Evolutionary conservation across 768 basidiomycete genomes (phyloP).

Genomic region (Hericium coralloides): DNA sequence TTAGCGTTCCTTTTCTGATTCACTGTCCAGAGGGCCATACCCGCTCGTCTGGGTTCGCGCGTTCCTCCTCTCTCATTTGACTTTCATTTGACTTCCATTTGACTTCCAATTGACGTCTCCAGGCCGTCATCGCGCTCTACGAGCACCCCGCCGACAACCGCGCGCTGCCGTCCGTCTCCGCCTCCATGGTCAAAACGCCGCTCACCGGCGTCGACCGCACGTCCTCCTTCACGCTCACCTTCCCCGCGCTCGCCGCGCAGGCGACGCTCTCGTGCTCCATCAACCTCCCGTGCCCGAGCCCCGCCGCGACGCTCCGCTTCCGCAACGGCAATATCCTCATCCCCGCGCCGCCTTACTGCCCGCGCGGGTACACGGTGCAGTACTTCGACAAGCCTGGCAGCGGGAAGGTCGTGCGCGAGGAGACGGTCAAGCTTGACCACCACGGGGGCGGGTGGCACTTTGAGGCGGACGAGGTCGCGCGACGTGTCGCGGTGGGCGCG

Average conservation of each 20-base stretch:
- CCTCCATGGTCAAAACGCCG: constrained; percentile 71
- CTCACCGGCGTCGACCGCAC: constrained; percentile 72
- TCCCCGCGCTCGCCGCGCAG: constrained; percentile 58
- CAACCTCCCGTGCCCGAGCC: constrained; percentile 34
- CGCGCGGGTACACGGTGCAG: constrained; percentile 57
- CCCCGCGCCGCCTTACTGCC: constrained; percentile 55
- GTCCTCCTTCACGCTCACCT: constrained; percentile 69
- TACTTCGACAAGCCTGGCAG: constrained; percentile 43
- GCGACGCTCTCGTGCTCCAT: constrained; percentile 67
- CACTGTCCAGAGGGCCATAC: constrained; percentile 59
- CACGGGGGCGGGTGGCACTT: constrained; percentile 58
- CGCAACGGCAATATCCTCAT: constrained; percentile 64
- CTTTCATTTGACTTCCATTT: neutral
- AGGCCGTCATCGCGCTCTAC: constrained; percentile 74
- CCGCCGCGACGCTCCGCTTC: constrained; percentile 64
- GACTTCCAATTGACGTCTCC: constrained; percentile 3
- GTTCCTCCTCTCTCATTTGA: neutral
- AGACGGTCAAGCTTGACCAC: constrained; percentile 37
- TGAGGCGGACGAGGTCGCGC: constrained; percentile 82
- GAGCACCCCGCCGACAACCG: constrained; percentile 69
- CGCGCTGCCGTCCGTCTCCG: constrained; percentile 49
- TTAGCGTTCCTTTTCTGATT: neutral
- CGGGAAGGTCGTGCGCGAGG: constrained; percentile 39
- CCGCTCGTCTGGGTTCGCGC: constrained; percentile 64
- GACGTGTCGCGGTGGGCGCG: constrained; percentile 67